Evolutionary conservation across 2,329 filamentous ascomycete genomes (phyloP).

Genomic region (Cadophora gregata): DNA sequence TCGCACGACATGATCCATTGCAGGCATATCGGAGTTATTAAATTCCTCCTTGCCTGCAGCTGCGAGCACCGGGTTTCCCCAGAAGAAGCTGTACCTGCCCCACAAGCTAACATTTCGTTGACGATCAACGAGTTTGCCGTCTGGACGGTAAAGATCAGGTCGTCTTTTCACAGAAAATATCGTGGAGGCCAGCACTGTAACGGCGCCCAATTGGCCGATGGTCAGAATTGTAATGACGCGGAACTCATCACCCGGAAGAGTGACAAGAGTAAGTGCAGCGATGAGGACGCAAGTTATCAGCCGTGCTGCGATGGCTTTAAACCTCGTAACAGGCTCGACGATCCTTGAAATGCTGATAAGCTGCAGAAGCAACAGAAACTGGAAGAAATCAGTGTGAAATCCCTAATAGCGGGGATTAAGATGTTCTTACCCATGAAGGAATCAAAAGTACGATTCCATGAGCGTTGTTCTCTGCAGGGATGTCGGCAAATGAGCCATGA

Average conservation of each 20-base stretch:
- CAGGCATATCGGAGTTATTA: slow-evolving; percentile 65
- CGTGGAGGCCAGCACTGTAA: slow-evolving; percentile 17
- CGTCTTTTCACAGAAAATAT: slow-evolving; percentile 60
- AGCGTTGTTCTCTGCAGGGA: background rate
- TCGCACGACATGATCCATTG: slow-evolving; percentile 60
- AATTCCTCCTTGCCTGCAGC: slow-evolving; percentile 63
- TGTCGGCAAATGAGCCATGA: slow-evolving; percentile 2
- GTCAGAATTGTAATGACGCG: slow-evolving; percentile 20
- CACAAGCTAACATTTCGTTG: slow-evolving; percentile 65
- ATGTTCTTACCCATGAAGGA: slow-evolving; percentile 63
- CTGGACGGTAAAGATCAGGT: slow-evolving; percentile 67
- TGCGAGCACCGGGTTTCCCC: slow-evolving; percentile 61
- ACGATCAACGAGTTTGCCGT: slow-evolving; percentile 62
- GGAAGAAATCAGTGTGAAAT: slow-evolving; percentile 16
- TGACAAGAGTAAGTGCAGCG: slow-evolving; percentile 22
- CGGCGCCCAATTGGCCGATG: slow-evolving; percentile 28
- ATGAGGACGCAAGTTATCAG: slow-evolving; percentile 30
- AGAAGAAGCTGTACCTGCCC: slow-evolving; percentile 67
- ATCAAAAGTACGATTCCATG: slow-evolving; percentile 60
- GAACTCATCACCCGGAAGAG: slow-evolving; percentile 11
- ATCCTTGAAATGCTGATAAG: slow-evolving; percentile 31
- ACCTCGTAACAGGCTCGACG: slow-evolving; percentile 25
- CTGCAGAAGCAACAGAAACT: slow-evolving; percentile 55
- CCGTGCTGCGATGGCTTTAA: slow-evolving; percentile 28
- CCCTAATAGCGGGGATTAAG: slow-evolving; percentile 17